Evolutionary conservation across 352 stramenopile species (phyloP).

Genomic region (Phytophthora citrophthora): DNA sequence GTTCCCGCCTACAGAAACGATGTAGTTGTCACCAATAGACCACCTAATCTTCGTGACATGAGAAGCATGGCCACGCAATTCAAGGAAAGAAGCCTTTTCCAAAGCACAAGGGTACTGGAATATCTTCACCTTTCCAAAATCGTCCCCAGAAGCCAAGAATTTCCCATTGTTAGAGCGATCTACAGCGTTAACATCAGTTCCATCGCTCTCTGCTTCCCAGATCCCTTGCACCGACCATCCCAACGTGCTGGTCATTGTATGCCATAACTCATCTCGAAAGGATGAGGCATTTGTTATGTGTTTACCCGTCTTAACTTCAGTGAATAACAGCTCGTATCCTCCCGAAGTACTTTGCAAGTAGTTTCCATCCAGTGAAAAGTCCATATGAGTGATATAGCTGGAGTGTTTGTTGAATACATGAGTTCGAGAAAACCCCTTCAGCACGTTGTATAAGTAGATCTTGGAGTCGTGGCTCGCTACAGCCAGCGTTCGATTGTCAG

Average conservation of each 20-base stretch:
- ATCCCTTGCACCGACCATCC: conserved; percentile 93
- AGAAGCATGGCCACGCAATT: conserved; percentile 73
- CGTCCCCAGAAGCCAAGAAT: conserved; percentile 79
- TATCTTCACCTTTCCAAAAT: conserved; percentile 88
- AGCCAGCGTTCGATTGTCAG: conserved; percentile 59
- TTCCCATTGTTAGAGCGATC: conserved; percentile 70
- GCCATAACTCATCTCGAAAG: conserved; percentile 91
- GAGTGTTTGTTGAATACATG: conserved; percentile 83
- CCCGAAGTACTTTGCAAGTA: conserved; percentile 78
- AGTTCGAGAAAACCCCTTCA: conserved; percentile 72
- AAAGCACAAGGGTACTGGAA: conserved; percentile 84
- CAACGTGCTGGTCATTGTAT: conserved; percentile 89
- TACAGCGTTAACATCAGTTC: conserved; percentile 83
- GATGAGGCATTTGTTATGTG: conserved; percentile 80
- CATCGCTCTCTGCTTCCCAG: conserved; percentile 76
- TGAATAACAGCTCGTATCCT: conserved; percentile 92
- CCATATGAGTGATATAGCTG: conserved; percentile 79
- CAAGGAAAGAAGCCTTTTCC: conserved; percentile 58
- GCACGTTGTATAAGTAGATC: conserved; percentile 79
- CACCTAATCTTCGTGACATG: conserved; percentile 87
- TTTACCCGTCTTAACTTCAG: conserved; percentile 67
- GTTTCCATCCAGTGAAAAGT: conserved; percentile 76
- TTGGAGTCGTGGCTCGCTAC: conserved; percentile 77
- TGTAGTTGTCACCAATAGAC: conserved; percentile 57
- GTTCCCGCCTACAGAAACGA: conserved; percentile 80